phyloP scores from a whole-genome alignment of 495 filamentous ascomycete genomes.

The Podospora australis region DNA sequence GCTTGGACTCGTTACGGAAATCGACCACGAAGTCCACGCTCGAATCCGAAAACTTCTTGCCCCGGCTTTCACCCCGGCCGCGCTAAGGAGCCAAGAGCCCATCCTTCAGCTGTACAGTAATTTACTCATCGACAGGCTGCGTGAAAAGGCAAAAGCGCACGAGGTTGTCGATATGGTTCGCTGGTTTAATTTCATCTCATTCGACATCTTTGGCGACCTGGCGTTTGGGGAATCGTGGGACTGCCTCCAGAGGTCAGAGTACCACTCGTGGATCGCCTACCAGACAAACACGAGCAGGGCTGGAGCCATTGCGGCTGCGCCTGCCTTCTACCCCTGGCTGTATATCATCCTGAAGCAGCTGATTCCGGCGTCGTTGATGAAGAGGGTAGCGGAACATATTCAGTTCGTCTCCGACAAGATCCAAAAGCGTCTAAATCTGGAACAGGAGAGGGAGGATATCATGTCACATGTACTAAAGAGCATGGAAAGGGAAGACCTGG shows the following conservation, averaged over 20 bases:
- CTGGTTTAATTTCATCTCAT: conserved; percentile 49
- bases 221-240: conserved; percentile 48
- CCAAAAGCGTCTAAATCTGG: conserved; percentile 24
- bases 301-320: conserved; percentile 19
- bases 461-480: conserved; percentile 32
- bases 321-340: conserved; percentile 26
- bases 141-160: not conserved
- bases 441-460: conserved; percentile 29
- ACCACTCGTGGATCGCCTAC: conserved; percentile 39
- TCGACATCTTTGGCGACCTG: conserved; percentile 56
- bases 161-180: conserved; percentile 31
- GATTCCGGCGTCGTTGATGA: conserved; percentile 26
- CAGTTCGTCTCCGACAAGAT: conserved; percentile 36
- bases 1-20: not conserved
- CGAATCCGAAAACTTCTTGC: conserved; percentile 1
- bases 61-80: conserved; percentile 4
- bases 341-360: conserved; percentile 24
- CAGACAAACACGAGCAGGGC: conserved; percentile 29
- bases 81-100: conserved; percentile 1
- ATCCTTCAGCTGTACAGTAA: conserved; percentile 5
- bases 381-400: conserved; percentile 28
- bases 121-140: conserved; percentile 2
- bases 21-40: conserved; percentile 2
- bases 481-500: conserved; percentile 12
- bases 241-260: conserved; percentile 38